Evolutionary conservation across 176 grass and related monocot species (phyloP).

Genomic region (Canna indica): DNA sequence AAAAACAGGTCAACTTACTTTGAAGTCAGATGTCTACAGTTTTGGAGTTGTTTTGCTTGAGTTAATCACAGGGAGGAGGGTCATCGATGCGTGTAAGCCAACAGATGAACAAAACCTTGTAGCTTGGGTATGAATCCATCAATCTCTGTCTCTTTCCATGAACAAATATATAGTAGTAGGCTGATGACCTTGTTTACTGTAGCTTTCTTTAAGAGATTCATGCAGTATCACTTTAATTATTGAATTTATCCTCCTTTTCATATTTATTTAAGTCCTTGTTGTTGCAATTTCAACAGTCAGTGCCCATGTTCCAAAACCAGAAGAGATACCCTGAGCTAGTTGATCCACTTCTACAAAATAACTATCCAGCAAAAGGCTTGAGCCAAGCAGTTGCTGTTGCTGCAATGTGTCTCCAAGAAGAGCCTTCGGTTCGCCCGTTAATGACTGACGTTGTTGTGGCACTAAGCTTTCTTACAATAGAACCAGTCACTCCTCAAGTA

Average conservation of each 20-base stretch:
- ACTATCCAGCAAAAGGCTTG: conserved; percentile 58
- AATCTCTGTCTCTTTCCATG: not conserved
- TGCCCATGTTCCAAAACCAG: conserved; percentile 82
- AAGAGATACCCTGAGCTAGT: conserved; percentile 81
- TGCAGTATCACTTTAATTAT: too few species aligned
- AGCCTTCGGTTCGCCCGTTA: conserved; percentile 58
- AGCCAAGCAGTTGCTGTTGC: conserved; percentile 88
- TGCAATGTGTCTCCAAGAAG: conserved; percentile 93
- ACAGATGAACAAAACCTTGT: conserved; percentile 66
- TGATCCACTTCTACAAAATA: conserved; percentile 52
- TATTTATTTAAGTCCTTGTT: too few species aligned
- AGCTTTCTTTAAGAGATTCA: too few species aligned
- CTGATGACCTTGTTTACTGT: not conserved
- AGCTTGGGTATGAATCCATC: conserved; percentile 50
- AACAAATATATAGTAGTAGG: not conserved
- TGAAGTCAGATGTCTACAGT: conserved; percentile 91
- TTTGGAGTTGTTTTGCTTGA: conserved; percentile 87
- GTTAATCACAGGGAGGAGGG: conserved; percentile 75
- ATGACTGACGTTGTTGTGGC: conserved; percentile 82
- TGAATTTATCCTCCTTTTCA: not conserved
- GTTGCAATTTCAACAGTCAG: conserved; percentile 32
- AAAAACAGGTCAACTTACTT: conserved; percentile 52
- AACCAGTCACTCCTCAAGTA: conserved; percentile 16
- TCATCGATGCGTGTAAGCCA: conserved; percentile 54
- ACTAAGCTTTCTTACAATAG: conserved; percentile 52